Percentiles rank a stretch among this genome's conserved stretches.
phyloP scores from a whole-genome alignment of 768 basidiomycete genomes.

The Suillus bovinus region DNA sequence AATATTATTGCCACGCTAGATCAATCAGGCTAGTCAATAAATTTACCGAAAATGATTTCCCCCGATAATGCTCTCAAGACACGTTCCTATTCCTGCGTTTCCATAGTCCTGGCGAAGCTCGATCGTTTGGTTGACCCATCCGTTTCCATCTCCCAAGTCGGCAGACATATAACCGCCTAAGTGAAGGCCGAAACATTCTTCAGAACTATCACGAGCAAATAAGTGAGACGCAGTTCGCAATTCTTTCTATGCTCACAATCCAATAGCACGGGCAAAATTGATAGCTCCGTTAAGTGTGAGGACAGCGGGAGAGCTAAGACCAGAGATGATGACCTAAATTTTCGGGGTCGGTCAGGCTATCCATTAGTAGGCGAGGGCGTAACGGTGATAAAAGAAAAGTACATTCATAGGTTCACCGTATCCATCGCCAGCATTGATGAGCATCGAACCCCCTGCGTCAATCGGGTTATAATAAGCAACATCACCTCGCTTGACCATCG shows the following conservation, averaged over 20 bases:
- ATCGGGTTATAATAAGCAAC: slow-evolving; percentile 38
- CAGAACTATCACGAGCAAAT: slow-evolving; percentile 27
- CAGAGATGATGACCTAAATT: slow-evolving; percentile 64
- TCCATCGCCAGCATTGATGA: slow-evolving; percentile 38
- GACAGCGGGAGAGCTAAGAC: slow-evolving; percentile 54
- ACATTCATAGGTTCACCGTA: slow-evolving; percentile 50
- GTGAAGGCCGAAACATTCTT: slow-evolving; percentile 41
- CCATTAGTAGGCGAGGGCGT: background rate
- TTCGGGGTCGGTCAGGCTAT: background rate
- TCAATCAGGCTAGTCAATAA: background rate
- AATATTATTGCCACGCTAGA: background rate
- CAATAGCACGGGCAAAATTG: slow-evolving; percentile 62
- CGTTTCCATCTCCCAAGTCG: slow-evolving; percentile 50
- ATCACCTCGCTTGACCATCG: background rate
- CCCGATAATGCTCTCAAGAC: slow-evolving; percentile 44
- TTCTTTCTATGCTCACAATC: slow-evolving; percentile 47
- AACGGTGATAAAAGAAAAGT: slow-evolving; percentile 1
- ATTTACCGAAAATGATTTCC: slow-evolving; percentile 50
- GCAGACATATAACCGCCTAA: slow-evolving; percentile 39
- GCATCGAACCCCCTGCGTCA: slow-evolving; percentile 43
- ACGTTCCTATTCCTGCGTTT: slow-evolving; percentile 29
- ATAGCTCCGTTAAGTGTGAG: slow-evolving; percentile 56
- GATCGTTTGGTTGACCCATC: slow-evolving; percentile 42
- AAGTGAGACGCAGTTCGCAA: slow-evolving; percentile 4
- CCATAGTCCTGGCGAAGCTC: slow-evolving; percentile 49